Evolutionary conservation across 345 rosid genomes (phyloP).

Genomic region (Aquilaria malaccensis): DNA sequence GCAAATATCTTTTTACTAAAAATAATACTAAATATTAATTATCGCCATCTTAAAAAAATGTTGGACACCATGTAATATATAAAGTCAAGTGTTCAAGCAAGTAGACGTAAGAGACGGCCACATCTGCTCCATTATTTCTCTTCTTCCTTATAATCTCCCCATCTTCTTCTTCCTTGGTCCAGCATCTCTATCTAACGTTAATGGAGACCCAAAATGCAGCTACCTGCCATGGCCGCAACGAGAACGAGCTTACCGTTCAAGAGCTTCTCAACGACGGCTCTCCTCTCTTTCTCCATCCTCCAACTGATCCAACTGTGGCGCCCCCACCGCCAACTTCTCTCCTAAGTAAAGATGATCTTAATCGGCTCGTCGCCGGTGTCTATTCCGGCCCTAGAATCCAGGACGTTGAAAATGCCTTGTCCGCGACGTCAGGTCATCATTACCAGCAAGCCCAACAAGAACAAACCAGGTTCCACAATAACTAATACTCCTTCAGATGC

Average conservation of each 20-base stretch:
- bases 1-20: too few relatives aligned
- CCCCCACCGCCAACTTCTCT: constrained; percentile 1
- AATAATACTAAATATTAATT: too few relatives aligned
- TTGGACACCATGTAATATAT: constrained; percentile 4
- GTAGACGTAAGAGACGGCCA: constrained; percentile 20
- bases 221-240: constrained; percentile 20
- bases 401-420: constrained; percentile 45
- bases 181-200: background rate
- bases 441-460: constrained; percentile 19
- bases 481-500: background rate
- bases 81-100: constrained; percentile 18
- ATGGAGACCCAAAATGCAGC: constrained; percentile 27
- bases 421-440: constrained; percentile 17
- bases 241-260: constrained; percentile 33
- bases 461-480: constrained; percentile 21
- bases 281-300: constrained; percentile 35
- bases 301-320: too few relatives aligned
- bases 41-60: too few relatives aligned
- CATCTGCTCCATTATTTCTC: constrained; percentile 46
- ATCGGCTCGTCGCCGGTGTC: constrained; percentile 27
- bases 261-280: constrained; percentile 47
- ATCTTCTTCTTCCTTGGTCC: constrained; percentile 8
- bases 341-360: constrained; percentile 20
- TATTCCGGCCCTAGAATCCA: constrained; percentile 54
- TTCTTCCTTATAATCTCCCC: constrained; percentile 7